Base-by-base conservation (phyloP, 495 filamentous ascomycete species). In the Parathielavia hyrcaniae region DNA sequence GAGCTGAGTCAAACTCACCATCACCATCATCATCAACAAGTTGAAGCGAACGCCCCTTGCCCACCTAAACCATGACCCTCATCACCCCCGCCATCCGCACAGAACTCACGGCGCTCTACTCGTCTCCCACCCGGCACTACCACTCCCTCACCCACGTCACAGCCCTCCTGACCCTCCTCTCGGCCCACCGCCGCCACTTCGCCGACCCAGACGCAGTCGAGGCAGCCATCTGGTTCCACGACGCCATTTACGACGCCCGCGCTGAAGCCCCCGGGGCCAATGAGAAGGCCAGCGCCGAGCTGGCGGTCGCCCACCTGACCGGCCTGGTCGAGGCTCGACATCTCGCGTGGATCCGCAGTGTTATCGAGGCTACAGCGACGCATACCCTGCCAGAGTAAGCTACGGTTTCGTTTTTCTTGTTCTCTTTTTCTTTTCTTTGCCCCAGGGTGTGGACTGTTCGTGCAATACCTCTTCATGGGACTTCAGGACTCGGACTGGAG, bases 171-270 rank as follows among this genome's bases (percentile, higher is more conserved):
- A 17, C 20, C 4, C 55, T 61, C 39, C 59, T 64, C 20, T 1
- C 7, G 38, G 7, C 20, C 20, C 59, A 64, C 41, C 49, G 34
- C 20, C 0, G 14, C 4, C n/a, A 14, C 34, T 58, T 61, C 16
- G 19, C 50, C 34, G 62, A 64, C 55, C 50, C 62, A 20, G 50
- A 45, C 17, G 62, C 55, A 46, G 40, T 61, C 58, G 62, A 64
- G 34, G 62, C 62, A 6, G 58, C 62, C 40, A 61, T 64, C 50
- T 64, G 62, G 62, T 61, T 61, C 51, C 62, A 64, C 58, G 59
- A 64, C 46, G 59, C 55, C 62, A 51, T 64, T 22, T 64, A 61
- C 51, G 40, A 59, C 51, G 23, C 54, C 14, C 55, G 41, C 32
- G 58, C 50, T 35, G 22, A 41, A 23, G 16, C 34, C 0, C 36